Evolutionary conservation across 768 basidiomycete genomes (phyloP).

Genomic region (Suillus ampliporus): DNA sequence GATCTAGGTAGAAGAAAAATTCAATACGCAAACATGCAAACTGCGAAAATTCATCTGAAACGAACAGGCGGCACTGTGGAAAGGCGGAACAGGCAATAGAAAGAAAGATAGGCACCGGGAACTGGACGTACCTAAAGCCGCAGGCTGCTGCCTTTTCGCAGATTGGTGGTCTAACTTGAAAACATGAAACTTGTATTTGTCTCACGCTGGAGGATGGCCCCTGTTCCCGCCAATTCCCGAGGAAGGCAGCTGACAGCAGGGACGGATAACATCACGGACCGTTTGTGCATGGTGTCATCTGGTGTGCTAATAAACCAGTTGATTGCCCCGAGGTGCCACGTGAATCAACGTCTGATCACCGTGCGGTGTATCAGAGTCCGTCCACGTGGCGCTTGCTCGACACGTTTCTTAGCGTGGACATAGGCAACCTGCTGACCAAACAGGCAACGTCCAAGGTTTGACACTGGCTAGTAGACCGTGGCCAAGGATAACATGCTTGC

Average conservation of each 20-base stretch:
- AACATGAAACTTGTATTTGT: neutral
- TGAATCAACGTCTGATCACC: too few relatives aligned
- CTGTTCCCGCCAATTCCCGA: neutral
- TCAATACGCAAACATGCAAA: neutral
- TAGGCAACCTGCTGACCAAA: too few relatives aligned
- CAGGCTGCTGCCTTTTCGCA: neutral
- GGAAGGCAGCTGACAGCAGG: neutral
- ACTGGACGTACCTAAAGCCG: constrained; percentile 11
- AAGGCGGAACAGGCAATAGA: neutral
- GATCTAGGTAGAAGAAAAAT: neutral
- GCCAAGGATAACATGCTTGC: neutral
- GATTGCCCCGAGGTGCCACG: neutral
- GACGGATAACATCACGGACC: neutral
- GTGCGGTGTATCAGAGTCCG: neutral
- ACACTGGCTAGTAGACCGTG: neutral
- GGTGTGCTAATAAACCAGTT: constrained; percentile 3
- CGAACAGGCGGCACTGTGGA: neutral
- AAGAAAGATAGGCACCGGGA: constrained; percentile 8
- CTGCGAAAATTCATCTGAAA: neutral
- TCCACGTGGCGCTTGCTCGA: neutral
- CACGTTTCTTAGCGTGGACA: neutral
- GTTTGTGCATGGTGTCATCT: neutral
- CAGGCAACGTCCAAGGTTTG: neutral
- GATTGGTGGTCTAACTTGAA: neutral
- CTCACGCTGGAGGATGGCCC: neutral